Evolutionary conservation across 768 basidiomycete species (phyloP).

Genomic region (Boletus rubropictus): DNA sequence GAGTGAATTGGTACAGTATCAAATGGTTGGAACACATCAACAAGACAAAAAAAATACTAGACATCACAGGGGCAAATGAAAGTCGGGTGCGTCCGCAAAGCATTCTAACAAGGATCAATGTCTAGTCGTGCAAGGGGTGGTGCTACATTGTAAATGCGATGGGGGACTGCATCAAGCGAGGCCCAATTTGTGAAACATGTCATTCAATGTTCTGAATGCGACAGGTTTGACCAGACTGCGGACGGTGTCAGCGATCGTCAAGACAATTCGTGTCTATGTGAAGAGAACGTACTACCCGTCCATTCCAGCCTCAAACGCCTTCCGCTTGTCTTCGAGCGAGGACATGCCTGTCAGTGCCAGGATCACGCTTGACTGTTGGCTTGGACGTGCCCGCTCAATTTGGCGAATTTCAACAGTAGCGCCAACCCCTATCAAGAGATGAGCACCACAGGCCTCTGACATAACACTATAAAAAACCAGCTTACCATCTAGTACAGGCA

Average conservation of each 20-base stretch:
- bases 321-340: constrained; percentile 84
- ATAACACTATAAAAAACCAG: neutral
- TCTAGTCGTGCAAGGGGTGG: constrained; percentile 7
- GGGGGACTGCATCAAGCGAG: constrained; percentile 30
- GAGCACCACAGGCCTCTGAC: neutral
- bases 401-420: constrained; percentile 80
- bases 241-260: neutral
- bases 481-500: constrained; percentile 88
- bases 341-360: constrained; percentile 92
- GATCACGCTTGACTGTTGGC: constrained; percentile 45
- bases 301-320: constrained; percentile 88
- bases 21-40: constrained; percentile 1
- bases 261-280: neutral
- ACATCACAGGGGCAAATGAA: neutral
- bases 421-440: constrained; percentile 52
- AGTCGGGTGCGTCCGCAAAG: constrained; percentile 1
- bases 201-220: constrained; percentile 84
- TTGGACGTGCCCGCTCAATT: constrained; percentile 49
- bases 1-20: constrained; percentile 9
- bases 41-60: constrained; percentile 1
- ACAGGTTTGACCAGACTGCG: constrained; percentile 89
- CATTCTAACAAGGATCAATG: constrained; percentile 8
- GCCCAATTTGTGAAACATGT: constrained; percentile 74
- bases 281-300: constrained; percentile 82
- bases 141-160: constrained; percentile 10